Base-by-base conservation (phyloP, 1,139 yeast genomes). In the Taphrina deformans region DNA sequence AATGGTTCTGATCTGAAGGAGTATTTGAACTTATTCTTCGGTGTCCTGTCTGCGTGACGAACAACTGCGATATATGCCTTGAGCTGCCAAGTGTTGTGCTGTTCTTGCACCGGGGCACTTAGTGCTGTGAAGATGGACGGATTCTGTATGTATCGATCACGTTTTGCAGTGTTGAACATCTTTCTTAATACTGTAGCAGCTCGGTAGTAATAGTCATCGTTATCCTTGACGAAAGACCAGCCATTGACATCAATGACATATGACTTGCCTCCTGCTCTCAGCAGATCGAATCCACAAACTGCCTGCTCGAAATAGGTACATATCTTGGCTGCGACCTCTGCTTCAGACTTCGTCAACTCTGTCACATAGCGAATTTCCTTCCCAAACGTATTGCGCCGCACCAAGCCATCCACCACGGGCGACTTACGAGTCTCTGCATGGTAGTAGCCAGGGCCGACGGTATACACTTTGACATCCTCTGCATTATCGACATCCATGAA, bases 361-460 rank as follows among this genome's bases (percentile, higher is more conserved):
- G 99, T 93, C 44, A 93, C 83, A 73, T 88, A 95, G 70, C 99
- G 82, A 55, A 95, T 87, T 76, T 95, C 99, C 75, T 95, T 95
- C 62, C 99, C 99, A 72, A 92, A 96, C 0, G 99, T 92, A 74
- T 95, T 95, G 75, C 99, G 84, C 73, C 98, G 83, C 27, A 95
- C 99, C 66, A 95, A 89, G 60, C 99, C 99, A 78, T 95, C 99
- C 16, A 95, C 99, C 1, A 95, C 99, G 0, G 99, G 99, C 0
- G 97, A 91, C 75, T 95, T 95, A 72, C 99, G 83, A 0, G 99
- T 95, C 74, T 95, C 99, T 0, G 99, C 99, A 75, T 95, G 99
- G 73, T 99, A 93, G 73, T 83, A 95, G 27, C 79, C 79, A 2
- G 88, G 85, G 0, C 99, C 99, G 1, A 95, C 98, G 1, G 99